Conservation (phyloP, 2,329 filamentous ascomycete genomes). For the Microdochium nivale region DNA sequence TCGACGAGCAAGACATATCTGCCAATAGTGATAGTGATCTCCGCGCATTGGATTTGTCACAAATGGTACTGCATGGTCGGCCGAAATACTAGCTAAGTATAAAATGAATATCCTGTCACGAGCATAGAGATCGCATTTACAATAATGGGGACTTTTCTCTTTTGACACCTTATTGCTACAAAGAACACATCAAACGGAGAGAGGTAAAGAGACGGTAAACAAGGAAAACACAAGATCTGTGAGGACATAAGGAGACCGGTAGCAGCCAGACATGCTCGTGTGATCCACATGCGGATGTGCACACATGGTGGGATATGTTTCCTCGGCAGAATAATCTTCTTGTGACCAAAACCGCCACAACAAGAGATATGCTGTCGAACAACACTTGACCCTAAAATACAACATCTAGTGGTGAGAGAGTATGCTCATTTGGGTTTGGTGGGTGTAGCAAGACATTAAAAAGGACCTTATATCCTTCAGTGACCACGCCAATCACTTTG, state of each 20-base stretch:
- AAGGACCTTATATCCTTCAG: constrained; percentile 13
- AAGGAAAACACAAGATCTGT: background rate
- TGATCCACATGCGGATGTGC: constrained; percentile 1
- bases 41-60: too few species aligned
- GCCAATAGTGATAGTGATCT: too few species aligned
- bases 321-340: background rate
- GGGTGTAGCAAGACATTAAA: constrained; percentile 10
- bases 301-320: constrained; percentile 1
- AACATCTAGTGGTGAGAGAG: constrained; percentile 19
- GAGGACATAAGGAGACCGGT: background rate
- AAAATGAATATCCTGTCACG: constrained; percentile 7
- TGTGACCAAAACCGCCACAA: constrained; percentile 5
- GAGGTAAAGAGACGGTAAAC: constrained; percentile 11
- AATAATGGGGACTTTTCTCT: background rate
- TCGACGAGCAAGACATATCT: too few species aligned
- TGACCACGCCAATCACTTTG: constrained; percentile 13
- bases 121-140: background rate
- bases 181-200: constrained; percentile 13
- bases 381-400: constrained; percentile 22
- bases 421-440: constrained; percentile 9
- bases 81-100: too few species aligned
- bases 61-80: too few species aligned
- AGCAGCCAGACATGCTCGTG: background rate
- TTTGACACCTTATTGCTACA: constrained; percentile 1
- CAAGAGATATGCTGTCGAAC: constrained; percentile 4